Conservation (phyloP, 306 rosid species). For the Pterocarpus santalinus region DNA sequence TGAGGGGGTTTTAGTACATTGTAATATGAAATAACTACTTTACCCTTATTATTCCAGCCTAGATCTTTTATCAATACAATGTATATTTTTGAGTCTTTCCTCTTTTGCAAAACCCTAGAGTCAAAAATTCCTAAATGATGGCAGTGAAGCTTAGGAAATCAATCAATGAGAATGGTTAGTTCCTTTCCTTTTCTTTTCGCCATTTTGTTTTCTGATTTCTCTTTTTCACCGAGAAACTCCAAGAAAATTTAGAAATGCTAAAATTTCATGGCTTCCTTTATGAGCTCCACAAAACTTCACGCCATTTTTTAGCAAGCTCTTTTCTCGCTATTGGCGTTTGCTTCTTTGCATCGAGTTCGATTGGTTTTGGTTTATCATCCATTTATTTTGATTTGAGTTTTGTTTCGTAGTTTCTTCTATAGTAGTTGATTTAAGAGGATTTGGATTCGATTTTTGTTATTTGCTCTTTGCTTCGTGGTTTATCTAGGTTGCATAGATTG, state of each 20-base stretch:
- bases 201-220: too few relatives aligned
- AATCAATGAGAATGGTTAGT: too few relatives aligned
- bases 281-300: neutral
- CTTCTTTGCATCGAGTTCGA: constrained; percentile 42
- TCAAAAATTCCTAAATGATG: too few relatives aligned
- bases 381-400: constrained; percentile 28
- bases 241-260: neutral
- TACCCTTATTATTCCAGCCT: too few relatives aligned
- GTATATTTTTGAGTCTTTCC: too few relatives aligned
- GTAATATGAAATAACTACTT: too few relatives aligned
- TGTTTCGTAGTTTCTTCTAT: constrained; percentile 20
- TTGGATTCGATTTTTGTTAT: neutral
- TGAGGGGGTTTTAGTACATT: too few relatives aligned
- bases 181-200: too few relatives aligned
- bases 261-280: neutral
- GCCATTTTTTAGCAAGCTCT: neutral
- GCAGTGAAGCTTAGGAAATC: too few relatives aligned
- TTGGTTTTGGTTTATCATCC: constrained; percentile 18
- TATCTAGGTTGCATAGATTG: neutral
- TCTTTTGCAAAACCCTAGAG: too few relatives aligned
- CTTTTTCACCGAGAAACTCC: neutral
- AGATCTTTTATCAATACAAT: too few relatives aligned
- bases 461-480: constrained; percentile 20
- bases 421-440: constrained; percentile 1
- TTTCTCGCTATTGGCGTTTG: neutral